Conservation (phyloP, 805 yeast species). For the Saturnispora zaruensis region DNA sequence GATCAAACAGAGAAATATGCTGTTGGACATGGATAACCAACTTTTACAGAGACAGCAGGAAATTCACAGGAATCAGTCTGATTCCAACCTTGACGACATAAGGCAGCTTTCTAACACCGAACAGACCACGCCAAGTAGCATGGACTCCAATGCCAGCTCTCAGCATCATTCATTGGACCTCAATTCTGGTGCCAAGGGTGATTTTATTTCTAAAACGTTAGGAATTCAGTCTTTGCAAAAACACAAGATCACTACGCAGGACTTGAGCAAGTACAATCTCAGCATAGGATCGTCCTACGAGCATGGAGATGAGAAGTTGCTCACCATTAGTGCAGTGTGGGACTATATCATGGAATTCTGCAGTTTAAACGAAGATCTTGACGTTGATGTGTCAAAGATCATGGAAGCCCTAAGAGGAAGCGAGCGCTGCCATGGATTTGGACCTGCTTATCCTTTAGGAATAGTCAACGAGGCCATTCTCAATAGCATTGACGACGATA, state of each 20-base stretch:
- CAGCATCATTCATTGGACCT: slow-evolving; percentile 14
- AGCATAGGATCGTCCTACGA: slow-evolving; percentile 16
- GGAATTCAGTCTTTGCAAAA: slow-evolving; percentile 7
- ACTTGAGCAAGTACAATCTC: slow-evolving; percentile 14
- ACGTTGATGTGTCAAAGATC: slow-evolving; percentile 48
- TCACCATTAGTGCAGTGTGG: slow-evolving; percentile 79
- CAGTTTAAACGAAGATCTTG: slow-evolving; percentile 37
- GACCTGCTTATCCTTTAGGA: slow-evolving; percentile 53
- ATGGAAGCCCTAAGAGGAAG: slow-evolving; percentile 54
- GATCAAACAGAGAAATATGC: slow-evolving; percentile 43
- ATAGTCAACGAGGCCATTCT: slow-evolving; percentile 34
- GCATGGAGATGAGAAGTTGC: slow-evolving; percentile 34
- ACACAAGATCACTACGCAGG: slow-evolving; percentile 6
- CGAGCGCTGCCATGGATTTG: slow-evolving; percentile 73
- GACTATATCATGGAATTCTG: slow-evolving; percentile 53
- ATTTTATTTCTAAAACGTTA: slow-evolving; percentile 19
- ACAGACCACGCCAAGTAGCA: not conserved
- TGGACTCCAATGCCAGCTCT: not conserved
- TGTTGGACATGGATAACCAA: slow-evolving; percentile 56
- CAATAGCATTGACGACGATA: slow-evolving; percentile 9
- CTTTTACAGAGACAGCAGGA: slow-evolving; percentile 24
- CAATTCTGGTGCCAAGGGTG: slow-evolving; percentile 20
- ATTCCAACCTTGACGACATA: not conserved
- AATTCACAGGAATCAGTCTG: not conserved
- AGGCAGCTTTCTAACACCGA: not conserved